Conservation (phyloP, 345 rosid species). For the Eucalyptus viminalis region DNA sequence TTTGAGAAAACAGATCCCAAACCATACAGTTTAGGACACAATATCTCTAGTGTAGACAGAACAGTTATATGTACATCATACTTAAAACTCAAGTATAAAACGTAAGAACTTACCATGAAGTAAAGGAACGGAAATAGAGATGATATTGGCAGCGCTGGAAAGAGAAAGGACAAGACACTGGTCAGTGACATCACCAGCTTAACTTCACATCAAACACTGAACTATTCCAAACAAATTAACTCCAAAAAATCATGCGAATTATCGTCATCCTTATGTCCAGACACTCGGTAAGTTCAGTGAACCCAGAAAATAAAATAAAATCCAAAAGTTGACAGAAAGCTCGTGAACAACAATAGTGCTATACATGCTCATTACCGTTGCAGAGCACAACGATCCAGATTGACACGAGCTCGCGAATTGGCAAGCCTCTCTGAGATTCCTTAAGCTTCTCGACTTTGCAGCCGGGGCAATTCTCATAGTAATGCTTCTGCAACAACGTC, state of each 20-base stretch:
- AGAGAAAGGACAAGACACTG: not conserved
- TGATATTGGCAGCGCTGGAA: conserved; percentile 82
- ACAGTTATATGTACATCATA: not conserved
- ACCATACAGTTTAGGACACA: not conserved
- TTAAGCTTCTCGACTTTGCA: conserved; percentile 62
- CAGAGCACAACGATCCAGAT: conserved; percentile 71
- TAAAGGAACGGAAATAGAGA: conserved; percentile 87
- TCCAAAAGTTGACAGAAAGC: not conserved
- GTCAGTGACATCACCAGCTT: not conserved
- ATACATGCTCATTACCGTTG: conserved; percentile 21
- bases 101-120: conserved; percentile 61
- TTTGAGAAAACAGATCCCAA: not conserved
- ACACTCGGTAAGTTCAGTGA: not conserved
- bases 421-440: conserved; percentile 38
- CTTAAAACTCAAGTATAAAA: not conserved
- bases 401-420: conserved; percentile 38
- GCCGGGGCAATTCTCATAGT: conserved; percentile 70
- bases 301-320: not conserved
- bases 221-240: not conserved
- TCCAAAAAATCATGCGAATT: not conserved
- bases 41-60: not conserved
- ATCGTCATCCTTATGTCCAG: not conserved
- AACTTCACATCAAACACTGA: not conserved
- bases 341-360: not conserved
- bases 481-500: conserved; percentile 31